Conservation (phyloP, 176 grass and related monocot species). For the Raddia distichophylla region DNA sequence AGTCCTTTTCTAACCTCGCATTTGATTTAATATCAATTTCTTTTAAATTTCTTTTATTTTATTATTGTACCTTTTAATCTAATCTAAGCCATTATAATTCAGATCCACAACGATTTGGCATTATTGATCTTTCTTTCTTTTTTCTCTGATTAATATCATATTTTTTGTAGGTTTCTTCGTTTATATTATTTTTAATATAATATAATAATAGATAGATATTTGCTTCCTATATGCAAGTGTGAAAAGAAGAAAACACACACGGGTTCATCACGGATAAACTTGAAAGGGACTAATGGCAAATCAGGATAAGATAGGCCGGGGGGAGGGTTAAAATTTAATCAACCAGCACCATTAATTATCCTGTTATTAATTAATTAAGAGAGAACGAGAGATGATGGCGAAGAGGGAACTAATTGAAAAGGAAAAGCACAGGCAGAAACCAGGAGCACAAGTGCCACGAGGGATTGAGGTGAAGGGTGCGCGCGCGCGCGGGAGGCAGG, state of each 20-base stretch:
- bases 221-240: background rate
- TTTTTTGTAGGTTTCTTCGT: too few relatives aligned
- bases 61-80: too few relatives aligned
- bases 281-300: background rate
- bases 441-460: conserved; percentile 32
- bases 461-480: background rate
- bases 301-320: conserved; percentile 8
- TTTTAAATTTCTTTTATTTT: too few relatives aligned
- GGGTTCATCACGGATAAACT: background rate
- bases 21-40: too few relatives aligned
- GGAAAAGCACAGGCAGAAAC: background rate
- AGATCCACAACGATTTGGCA: too few relatives aligned
- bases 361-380: background rate
- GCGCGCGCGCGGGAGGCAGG: background rate
- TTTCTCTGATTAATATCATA: too few relatives aligned
- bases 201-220: background rate
- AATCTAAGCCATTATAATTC: too few relatives aligned
- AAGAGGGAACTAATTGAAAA: background rate
- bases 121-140: too few relatives aligned
- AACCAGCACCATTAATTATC: background rate
- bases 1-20: too few relatives aligned
- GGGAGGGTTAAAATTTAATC: background rate
- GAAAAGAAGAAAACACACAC: too few relatives aligned
- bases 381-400: too few relatives aligned
- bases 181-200: too few relatives aligned